Evolutionary conservation across 352 stramenopile species (phyloP).

Genomic region (Phytophthora gonapodyides): DNA sequence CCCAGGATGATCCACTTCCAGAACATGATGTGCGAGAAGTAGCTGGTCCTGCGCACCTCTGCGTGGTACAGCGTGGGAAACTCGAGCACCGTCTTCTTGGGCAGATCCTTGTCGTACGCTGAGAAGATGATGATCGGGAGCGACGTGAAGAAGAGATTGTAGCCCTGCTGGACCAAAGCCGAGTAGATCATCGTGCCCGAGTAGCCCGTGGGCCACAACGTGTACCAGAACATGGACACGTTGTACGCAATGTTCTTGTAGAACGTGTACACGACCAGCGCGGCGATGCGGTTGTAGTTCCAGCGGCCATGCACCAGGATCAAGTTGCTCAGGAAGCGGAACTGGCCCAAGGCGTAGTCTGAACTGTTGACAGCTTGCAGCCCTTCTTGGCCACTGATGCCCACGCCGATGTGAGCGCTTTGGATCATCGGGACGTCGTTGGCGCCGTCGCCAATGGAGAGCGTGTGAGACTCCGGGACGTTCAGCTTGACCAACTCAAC

Average conservation of each 20-base stretch:
- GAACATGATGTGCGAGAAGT: constrained; percentile 85
- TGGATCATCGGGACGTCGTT: constrained; percentile 94
- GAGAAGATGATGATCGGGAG: constrained; percentile 92
- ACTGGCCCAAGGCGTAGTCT: constrained; percentile 85
- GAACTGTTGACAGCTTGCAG: constrained; percentile 94
- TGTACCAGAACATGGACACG: constrained; percentile 92
- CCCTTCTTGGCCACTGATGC: constrained; percentile 98
- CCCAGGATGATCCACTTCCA: constrained; percentile 86
- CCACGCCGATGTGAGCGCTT: constrained; percentile 87
- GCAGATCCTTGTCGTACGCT: constrained; percentile 82
- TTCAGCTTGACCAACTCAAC: constrained; percentile 96
- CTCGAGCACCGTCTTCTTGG: constrained; percentile 62
- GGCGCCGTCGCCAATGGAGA: constrained; percentile 91
- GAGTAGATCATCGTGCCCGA: constrained; percentile 91
- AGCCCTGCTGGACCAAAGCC: constrained; percentile 87
- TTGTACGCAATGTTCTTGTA: constrained; percentile 94
- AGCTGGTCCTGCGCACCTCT: constrained; percentile 50
- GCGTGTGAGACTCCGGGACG: constrained; percentile 77
- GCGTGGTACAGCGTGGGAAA: constrained; percentile 76
- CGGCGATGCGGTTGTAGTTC: constrained; percentile 88
- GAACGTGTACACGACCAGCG: constrained; percentile 91
- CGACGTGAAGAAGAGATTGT: constrained; percentile 96
- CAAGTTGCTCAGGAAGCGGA: constrained; percentile 76
- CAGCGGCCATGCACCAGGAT: constrained; percentile 83
- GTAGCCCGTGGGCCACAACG: constrained; percentile 86